A percentile compares a stretch with the other conserved stretches of the same genome.
These are phyloP conservation scores for Candida incommunis DNA, from an alignment of 805 yeast genomes.

Conservation along the genomic window DNA sequence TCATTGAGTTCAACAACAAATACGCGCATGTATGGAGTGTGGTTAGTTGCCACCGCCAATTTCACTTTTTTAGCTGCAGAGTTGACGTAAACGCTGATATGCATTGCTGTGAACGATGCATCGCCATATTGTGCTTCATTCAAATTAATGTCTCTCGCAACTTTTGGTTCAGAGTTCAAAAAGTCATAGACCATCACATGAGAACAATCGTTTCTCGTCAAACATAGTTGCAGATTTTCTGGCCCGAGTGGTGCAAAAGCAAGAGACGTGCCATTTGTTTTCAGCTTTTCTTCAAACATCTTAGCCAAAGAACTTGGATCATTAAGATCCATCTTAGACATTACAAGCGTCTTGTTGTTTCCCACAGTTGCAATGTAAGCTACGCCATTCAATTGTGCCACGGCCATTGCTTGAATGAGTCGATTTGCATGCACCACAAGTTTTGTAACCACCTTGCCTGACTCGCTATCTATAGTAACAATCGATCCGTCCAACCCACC, in stretches of 20 bases:
- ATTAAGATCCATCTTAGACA: not conserved
- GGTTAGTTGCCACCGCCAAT: not conserved
- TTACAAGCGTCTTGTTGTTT: not conserved
- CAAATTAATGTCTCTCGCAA: not conserved
- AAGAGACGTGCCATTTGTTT: not conserved
- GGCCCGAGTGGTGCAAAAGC: not conserved
- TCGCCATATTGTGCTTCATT: slow-evolving; percentile 1
- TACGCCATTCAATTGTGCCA: not conserved
- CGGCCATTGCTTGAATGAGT: not conserved
- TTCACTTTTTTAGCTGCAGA: not conserved
- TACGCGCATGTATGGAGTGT: not conserved
- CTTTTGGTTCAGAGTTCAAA: not conserved
- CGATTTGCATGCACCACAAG: not conserved
- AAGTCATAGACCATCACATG: not conserved
- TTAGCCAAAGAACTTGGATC: not conserved
- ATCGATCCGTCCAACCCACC: not conserved
- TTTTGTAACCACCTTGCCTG: not conserved
- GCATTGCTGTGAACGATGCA: not conserved
- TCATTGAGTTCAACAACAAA: not conserved
- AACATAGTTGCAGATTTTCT: not conserved
- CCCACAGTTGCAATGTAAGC: not conserved
- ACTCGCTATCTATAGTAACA: not conserved
- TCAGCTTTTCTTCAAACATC: not conserved
- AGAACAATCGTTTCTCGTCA: not conserved
- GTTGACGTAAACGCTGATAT: not conserved